Evolutionary conservation across 441 rosid species (phyloP), one percentile per base, ranked within the genome.

Genomic region (Arabidopsis hybrid): DNA sequence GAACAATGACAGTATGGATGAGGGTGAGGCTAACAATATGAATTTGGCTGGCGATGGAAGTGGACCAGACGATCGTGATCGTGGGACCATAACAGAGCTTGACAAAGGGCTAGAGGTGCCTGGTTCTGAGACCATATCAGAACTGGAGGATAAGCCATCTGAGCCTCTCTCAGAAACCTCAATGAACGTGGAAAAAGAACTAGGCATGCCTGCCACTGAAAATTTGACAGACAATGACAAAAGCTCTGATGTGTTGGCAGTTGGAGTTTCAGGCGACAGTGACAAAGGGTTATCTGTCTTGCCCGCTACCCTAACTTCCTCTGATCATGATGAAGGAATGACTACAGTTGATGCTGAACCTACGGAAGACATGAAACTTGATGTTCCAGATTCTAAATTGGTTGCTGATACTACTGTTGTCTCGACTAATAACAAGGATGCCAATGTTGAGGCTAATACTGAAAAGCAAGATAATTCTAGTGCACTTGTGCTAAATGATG

Each of bases 91-190:
- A 60, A 70, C 8, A 13, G 79, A 60, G 64, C 55, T n/a, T 67
- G 73, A 79, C 11, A 21, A 16, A 43, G 64, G 2, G 26, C 35
- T 34, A 38, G 76, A 72, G 34, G 50, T 46, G 65, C 50, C 78
- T 61, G 56, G 14, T 47, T 67, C 71, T 72, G 81, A 60, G 38
- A 61, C 42, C 16, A 40, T 60, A 29, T 66, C 36, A 0, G 9
- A 72, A 5, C 66, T 60, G 47, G 78, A 67, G n/a, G 11, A 72
- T 78, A 31, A 45, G 42, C 56, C 55, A 67, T 67, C 59, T 7
- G 69, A 80, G 78, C 71, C 75, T 74, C 81, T 77, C 71, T 21
- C 13, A 42, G 81, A 83, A 59, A 26, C 73, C 42, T 31, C 73
- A 57, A 34, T 10, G 36, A 67, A 69, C 42, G 63, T 53, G 31